Conservation (phyloP, 2,329 filamentous ascomycete genomes). For the Fusarium verticillioides region DNA sequence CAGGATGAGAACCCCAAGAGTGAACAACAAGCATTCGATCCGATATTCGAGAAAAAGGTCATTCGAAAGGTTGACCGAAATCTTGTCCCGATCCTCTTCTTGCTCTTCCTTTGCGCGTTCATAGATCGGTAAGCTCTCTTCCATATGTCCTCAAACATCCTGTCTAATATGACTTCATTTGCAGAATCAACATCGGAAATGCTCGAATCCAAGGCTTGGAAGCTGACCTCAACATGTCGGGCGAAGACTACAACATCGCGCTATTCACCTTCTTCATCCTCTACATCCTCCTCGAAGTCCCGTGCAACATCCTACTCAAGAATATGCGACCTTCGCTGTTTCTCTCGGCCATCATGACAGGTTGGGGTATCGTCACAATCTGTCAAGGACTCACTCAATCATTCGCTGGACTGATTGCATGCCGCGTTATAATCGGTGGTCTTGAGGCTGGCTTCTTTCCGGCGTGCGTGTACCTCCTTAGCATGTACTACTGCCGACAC, state of each 20-base stretch:
- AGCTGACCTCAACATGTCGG: not conserved
- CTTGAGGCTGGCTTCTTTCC: not conserved
- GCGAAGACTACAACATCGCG: not conserved
- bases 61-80: not conserved
- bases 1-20: not conserved
- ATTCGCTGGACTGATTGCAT: not conserved
- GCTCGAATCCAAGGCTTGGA: not conserved
- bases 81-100: not conserved
- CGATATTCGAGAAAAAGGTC: not conserved
- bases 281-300: not conserved
- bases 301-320: not conserved
- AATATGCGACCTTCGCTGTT: not conserved
- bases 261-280: not conserved
- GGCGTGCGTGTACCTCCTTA: not conserved
- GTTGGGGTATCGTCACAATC: not conserved
- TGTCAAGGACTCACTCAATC: not conserved
- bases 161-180: not conserved
- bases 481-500: not conserved
- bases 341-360: not conserved
- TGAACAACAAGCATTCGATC: not conserved
- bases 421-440: not conserved
- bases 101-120: not conserved
- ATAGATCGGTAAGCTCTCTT: not conserved
- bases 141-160: fast-evolving
- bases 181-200: not conserved